Base-by-base conservation (phyloP, 345 rosid genomes). In the Camelina hispida region DNA sequence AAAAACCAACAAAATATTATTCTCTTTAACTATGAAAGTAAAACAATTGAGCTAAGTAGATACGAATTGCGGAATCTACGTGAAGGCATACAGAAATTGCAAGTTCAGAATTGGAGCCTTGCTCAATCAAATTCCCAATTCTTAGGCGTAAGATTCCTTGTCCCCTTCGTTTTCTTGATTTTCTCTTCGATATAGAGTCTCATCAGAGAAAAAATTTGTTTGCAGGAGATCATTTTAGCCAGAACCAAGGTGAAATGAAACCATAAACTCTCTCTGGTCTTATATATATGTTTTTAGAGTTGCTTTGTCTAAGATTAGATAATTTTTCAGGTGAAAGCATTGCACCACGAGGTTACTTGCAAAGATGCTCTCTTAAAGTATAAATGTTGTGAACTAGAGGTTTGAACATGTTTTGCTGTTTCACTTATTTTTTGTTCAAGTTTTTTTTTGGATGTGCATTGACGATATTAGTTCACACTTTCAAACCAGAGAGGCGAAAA, bases 191-290 rank as follows among this genome's bases (percentile, higher is more conserved):
- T 38, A 57, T 0, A 46, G 2, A 35, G 20, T 59, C 34, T 59
- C 17, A 25, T 46, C 0, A 15, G 2, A 44, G 4, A 15, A 13
- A 44, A 18, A 3, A 0, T 47, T 50, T 58, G 48, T 58, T 51
- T 67, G 62, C 38, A 75, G 79, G 79, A 68, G 62, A 68, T 67
- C 18, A 68, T 50, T 60, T 59, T 75, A 50, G 61, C 73, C 7
- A 67, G 68, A 75, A 67, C 51, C 62, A 75, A 75, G 79, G 79
- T 75, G 66, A 63, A 43, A 43, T 5, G 1, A 61, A 54, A 73
- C n/a, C 46, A 28, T 16, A 34, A 59, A 16, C 55, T 25, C 53
- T 73, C 54, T 63, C 4, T 2, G 0, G 38, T 64, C 40, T 34
- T 8, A 20, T 20, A 20, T 20, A 20, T 20, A 7, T 54, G 25